Conservation (phyloP, 73 alveolate species). For the Paraurostyla sp. region DNA sequence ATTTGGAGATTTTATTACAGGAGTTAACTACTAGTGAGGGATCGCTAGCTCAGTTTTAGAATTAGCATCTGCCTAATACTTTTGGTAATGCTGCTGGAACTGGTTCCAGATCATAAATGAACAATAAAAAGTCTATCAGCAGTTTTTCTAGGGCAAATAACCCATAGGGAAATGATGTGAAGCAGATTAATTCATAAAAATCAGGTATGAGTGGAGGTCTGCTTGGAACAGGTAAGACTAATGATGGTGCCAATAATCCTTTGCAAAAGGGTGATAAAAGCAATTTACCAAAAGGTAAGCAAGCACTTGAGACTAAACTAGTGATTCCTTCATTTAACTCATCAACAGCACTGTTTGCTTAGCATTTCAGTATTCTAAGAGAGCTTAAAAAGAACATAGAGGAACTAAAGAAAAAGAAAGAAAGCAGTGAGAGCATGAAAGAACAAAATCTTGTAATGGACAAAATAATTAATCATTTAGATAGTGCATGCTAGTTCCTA, state of each 20-base stretch:
- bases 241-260: background rate
- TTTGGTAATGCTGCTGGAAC: background rate
- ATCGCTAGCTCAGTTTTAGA: background rate
- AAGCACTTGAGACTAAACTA: constrained; percentile 20
- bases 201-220: no score
- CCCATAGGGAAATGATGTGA: no score
- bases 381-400: constrained; percentile 70
- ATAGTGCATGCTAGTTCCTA: constrained; percentile 64
- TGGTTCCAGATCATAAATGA: background rate
- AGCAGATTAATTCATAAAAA: no score
- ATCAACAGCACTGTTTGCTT: constrained; percentile 63
- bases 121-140: background rate
- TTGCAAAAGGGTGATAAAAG: background rate
- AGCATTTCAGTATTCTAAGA: constrained; percentile 66
- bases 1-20: constrained; percentile 3
- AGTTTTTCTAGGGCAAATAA: no score
- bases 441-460: constrained; percentile 18
- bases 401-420: constrained; percentile 38
- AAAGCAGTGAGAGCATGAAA: constrained; percentile 10
- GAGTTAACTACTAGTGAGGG: background rate
- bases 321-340: constrained; percentile 65
- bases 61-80: background rate
- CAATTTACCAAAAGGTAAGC: background rate
- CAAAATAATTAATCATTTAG: constrained; percentile 24
- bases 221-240: background rate